A percentile compares a stretch with the other conserved stretches of the same genome.
Conservation (phyloP, 1,284 basidiomycete species). For the Ceratorhiza oryzae-sativae region DNA sequence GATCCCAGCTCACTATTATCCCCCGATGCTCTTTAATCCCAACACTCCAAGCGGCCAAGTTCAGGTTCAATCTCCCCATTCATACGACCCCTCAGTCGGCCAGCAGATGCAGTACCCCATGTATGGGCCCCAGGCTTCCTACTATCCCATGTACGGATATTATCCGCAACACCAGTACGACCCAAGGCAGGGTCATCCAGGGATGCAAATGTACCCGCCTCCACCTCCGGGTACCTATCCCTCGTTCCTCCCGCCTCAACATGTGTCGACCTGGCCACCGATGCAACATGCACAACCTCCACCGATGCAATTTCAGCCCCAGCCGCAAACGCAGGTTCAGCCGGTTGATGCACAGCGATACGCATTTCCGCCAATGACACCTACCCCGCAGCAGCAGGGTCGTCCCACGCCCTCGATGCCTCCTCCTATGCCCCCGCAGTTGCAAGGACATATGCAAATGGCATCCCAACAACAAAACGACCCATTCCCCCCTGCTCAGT, state of each 20-base stretch:
- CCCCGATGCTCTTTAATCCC: conserved; percentile 30
- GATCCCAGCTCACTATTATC: conserved; percentile 26
- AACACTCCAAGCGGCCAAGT: conserved; percentile 13
- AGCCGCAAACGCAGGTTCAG: conserved; percentile 12
- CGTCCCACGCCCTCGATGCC: not conserved
- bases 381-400: not conserved
- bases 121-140: conserved; percentile 31
- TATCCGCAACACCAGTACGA: conserved; percentile 33
- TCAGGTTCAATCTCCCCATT: conserved; percentile 16
- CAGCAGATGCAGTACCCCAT: conserved; percentile 33
- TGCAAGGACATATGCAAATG: conserved; percentile 23
- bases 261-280: conserved; percentile 21
- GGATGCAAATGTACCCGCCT: conserved; percentile 27
- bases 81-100: conserved; percentile 5
- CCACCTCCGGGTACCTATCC: conserved; percentile 8
- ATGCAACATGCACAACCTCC: conserved; percentile 5
- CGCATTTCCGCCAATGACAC: conserved; percentile 22
- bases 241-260: conserved; percentile 25
- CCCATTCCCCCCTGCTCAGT: conserved; percentile 18
- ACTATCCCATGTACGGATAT: conserved; percentile 32
- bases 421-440: not conserved
- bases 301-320: conserved; percentile 3
- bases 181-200: conserved; percentile 22
- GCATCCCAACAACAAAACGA: conserved; percentile 8
- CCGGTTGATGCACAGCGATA: conserved; percentile 14